Base-by-base conservation (phyloP, 768 basidiomycete species). In the Nidularia sp. region DNA sequence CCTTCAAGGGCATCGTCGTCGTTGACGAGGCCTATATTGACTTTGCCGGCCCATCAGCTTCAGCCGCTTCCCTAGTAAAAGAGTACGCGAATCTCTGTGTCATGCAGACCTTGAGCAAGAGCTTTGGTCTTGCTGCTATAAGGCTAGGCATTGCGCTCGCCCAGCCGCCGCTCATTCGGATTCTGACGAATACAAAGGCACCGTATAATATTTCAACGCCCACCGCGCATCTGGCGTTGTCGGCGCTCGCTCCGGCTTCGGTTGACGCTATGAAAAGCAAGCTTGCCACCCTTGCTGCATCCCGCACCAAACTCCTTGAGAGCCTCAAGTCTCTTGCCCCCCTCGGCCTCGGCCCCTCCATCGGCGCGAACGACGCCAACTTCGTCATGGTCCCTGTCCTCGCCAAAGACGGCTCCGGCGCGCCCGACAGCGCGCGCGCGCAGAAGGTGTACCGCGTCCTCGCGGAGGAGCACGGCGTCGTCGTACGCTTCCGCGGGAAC, bases 1-100 rank as follows among this genome's bases (percentile, higher is more conserved):
- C 76, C 0, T 98, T 90, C 80, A 91, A 85, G 58, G 97, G 97
- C 6, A 84, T 99, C 55, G 86, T 98, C 36, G 79, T 96, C 31
- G 86, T 98, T 4, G 97, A 99, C 62, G 97, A 99, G 67, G 97
- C 97, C 0, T 98, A 99, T 70, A 89, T 98, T 64, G 97, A 99
- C 66, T 99, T 98, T 61, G 83, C 89, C 0, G 77, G 77, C 0
- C 65, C 75, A 6, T 75, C 73, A 13, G 69, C 76, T 31, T 88
- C 85, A 42, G 90, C 92, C 0, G 83, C 78, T 10, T 72, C 78
- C 3, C 73, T 98, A 25, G 75, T 97, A 49, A 75, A 83, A 52
- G 81, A 90, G 46, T 98, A 90, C 63, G 83, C 81, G 7, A 99
- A 99, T 62, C 58, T 99, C 9, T 87, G 89, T 61, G 93, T 99